Evolutionary conservation across 1,139 yeast genomes (phyloP).

Genomic region (Debaryomyces subglobosus): DNA sequence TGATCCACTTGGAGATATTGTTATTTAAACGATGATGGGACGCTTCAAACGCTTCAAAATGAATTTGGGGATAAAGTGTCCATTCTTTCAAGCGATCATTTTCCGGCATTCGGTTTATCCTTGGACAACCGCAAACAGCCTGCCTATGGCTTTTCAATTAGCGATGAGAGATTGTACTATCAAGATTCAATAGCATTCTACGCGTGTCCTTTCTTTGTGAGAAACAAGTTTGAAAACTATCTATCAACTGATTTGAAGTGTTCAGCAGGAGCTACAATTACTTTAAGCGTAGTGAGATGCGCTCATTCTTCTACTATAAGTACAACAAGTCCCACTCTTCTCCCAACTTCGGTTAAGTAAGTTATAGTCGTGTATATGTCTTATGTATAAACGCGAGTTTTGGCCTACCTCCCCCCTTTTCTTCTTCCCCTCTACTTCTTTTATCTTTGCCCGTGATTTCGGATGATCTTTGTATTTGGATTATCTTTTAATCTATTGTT

Average conservation of each 20-base stretch:
- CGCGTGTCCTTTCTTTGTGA: neutral
- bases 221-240: neutral
- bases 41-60: neutral
- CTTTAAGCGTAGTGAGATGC: neutral
- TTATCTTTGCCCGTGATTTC: neutral
- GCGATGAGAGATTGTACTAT: neutral
- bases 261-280: neutral
- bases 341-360: neutral
- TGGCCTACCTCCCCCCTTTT: neutral
- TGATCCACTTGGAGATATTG: neutral
- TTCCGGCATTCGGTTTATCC: neutral
- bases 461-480: neutral
- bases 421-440: too few relatives aligned
- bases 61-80: neutral
- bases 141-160: neutral
- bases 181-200: neutral
- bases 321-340: neutral
- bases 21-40: neutral
- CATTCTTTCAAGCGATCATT: neutral
- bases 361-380: neutral
- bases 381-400: neutral
- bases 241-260: neutral
- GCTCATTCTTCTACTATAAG: neutral
- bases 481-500: neutral
- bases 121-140: neutral